These are phyloP conservation scores for Boletus edulis DNA, from an alignment of 768 basidiomycete genomes.

Conservation along the genomic window DNA sequence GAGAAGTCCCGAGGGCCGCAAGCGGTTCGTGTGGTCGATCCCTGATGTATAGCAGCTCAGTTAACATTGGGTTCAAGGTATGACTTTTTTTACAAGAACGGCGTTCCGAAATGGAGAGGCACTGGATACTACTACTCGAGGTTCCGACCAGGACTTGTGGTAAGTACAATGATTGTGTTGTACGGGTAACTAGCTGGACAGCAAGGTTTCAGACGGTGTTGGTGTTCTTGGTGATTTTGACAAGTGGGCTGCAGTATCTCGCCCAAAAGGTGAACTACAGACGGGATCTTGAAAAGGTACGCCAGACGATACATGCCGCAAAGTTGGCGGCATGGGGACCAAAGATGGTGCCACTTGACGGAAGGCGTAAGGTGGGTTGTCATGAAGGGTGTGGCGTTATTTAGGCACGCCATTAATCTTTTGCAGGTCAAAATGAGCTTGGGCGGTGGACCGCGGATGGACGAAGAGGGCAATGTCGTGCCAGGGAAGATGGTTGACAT, in stretches of 20 bases:
- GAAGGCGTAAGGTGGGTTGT: slow-evolving; percentile 61
- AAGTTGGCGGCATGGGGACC: slow-evolving; percentile 79
- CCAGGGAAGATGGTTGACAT: slow-evolving; percentile 65
- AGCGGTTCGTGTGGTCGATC: slow-evolving; percentile 52
- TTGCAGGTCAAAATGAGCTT: slow-evolving; percentile 70
- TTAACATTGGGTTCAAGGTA: slow-evolving; percentile 49
- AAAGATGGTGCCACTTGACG: slow-evolving; percentile 60
- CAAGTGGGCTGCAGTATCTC: slow-evolving; percentile 79
- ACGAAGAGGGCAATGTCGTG: slow-evolving; percentile 54
- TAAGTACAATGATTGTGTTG: slow-evolving; percentile 32
- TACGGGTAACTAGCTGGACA: background rate
- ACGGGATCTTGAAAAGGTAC: slow-evolving; percentile 68
- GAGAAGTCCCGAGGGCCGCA: slow-evolving; percentile 68
- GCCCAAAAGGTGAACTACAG: slow-evolving; percentile 77
- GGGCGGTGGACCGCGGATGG: slow-evolving; percentile 47
- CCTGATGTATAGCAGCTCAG: background rate
- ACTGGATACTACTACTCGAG: slow-evolving; percentile 96
- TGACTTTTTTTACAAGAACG: slow-evolving; percentile 96
- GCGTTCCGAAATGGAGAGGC: slow-evolving; percentile 95
- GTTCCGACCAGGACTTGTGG: slow-evolving; percentile 89
- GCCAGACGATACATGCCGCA: slow-evolving; percentile 59
- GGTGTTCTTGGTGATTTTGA: slow-evolving; percentile 71
- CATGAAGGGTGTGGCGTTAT: background rate
- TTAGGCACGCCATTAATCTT: background rate
- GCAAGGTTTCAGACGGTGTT: slow-evolving; percentile 58